Conservation (phyloP, 768 basidiomycete genomes). For the Mrakia blollopis region DNA sequence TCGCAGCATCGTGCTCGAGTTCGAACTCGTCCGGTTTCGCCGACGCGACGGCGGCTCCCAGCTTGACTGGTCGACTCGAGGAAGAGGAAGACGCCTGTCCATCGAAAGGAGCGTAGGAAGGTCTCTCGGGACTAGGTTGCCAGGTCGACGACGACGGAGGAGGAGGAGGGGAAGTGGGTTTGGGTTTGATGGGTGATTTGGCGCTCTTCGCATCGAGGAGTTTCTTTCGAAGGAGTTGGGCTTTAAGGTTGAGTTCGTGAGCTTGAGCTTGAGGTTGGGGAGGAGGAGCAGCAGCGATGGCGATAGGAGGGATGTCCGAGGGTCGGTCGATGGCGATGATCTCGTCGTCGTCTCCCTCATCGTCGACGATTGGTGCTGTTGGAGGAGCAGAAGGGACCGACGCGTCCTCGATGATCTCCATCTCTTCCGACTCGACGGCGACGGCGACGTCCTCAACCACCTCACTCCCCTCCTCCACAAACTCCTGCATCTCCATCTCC, state of each 20-base stretch:
- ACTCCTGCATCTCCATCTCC: background rate
- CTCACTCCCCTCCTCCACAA: background rate
- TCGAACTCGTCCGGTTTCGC: constrained; percentile 23
- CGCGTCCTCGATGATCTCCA: constrained; percentile 3
- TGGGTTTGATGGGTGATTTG: background rate
- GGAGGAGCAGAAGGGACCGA: background rate
- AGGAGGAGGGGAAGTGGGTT: background rate
- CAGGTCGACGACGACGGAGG: constrained; percentile 1
- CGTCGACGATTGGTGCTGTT: background rate
- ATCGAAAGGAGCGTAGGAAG: background rate
- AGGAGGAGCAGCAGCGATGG: too few relatives aligned
- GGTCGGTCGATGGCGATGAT: background rate
- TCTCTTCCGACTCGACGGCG: background rate
- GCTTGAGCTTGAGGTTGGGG: background rate
- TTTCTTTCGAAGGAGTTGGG: background rate
- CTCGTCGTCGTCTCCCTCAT: background rate
- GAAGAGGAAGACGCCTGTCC: background rate
- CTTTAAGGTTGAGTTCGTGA: background rate
- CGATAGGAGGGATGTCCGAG: background rate
- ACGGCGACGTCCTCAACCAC: background rate
- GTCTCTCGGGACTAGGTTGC: background rate
- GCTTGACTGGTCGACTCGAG: background rate
- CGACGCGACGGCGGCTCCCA: background rate
- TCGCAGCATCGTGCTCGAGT: constrained; percentile 15
- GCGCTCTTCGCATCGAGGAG: background rate